Conservation (phyloP, 352 stramenopile species). For the Phytopythium aichiense region DNA sequence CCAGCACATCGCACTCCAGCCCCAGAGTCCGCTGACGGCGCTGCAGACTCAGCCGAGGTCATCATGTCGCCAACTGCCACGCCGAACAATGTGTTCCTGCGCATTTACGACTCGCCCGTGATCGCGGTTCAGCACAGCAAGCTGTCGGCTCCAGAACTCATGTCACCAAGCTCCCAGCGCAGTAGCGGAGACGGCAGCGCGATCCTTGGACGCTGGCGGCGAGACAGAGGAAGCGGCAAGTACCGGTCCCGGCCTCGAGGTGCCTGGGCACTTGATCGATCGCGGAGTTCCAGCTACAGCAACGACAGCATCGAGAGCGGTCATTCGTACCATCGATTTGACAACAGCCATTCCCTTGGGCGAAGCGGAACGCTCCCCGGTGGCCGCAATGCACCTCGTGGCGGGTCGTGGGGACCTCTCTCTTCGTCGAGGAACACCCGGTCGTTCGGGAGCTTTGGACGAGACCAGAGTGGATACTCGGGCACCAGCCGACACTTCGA, state of each 20-base stretch:
- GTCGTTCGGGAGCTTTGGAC: slow-evolving; percentile 13
- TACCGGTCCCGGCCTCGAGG: not conserved
- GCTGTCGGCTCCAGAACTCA: not conserved
- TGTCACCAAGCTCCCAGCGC: slow-evolving; percentile 1
- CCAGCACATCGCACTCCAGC: not conserved
- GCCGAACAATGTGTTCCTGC: slow-evolving; percentile 54
- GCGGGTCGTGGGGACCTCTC: not conserved
- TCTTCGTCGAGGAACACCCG: slow-evolving; percentile 7
- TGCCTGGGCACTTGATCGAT: not conserved
- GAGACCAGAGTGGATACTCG: slow-evolving; percentile 28
- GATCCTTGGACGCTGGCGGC: not conserved
- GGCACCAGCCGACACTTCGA: slow-evolving; percentile 39
- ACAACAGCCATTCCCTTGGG: slow-evolving; percentile 12
- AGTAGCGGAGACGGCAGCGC: not conserved
- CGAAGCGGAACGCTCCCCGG: not conserved
- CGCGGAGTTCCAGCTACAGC: slow-evolving; percentile 8
- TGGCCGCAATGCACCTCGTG: not conserved
- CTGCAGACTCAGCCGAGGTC: not conserved
- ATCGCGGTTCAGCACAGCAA: slow-evolving; percentile 30
- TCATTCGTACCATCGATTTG: slow-evolving; percentile 7
- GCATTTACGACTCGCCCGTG: slow-evolving; percentile 64
- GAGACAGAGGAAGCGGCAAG: not conserved
- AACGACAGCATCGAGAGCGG: slow-evolving; percentile 8
- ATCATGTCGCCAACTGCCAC: slow-evolving; percentile 19
- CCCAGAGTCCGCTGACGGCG: not conserved